These are phyloP conservation scores for Boletus smithii DNA, from an alignment of 1,284 basidiomycete species.

Conservation along the genomic window DNA sequence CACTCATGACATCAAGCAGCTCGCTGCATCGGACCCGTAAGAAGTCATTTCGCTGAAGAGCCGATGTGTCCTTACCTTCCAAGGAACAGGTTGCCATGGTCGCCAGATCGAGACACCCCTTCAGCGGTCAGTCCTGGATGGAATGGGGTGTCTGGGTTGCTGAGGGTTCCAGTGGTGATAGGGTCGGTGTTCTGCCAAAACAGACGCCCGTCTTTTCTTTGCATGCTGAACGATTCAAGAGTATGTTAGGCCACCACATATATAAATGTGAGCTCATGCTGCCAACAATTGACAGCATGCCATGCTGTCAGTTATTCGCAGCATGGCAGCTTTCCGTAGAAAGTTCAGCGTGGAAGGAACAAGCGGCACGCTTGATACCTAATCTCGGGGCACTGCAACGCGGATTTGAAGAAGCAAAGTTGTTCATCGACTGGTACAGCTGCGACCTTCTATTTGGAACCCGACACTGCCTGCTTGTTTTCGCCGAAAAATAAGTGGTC, in stretches of 20 bases:
- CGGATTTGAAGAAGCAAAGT: not conserved
- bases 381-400: not conserved
- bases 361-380: no score
- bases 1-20: not conserved
- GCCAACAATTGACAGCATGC: not conserved
- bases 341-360: not conserved
- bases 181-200: not conserved
- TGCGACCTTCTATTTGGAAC: not conserved
- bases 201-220: not conserved
- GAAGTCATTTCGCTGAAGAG: not conserved
- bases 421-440: not conserved
- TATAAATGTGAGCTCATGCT: not conserved
- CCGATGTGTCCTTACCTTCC: not conserved
- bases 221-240: not conserved
- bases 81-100: not conserved
- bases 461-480: no score
- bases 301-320: no score
- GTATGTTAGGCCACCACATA: not conserved
- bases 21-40: not conserved
- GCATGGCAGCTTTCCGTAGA: not conserved
- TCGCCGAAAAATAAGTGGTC: no score
- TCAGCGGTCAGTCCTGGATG: not conserved
- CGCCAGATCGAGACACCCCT: not conserved
- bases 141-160: not conserved
- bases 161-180: not conserved